Conservation (phyloP, 805 yeast species). For the Teunomyces panamensis region DNA sequence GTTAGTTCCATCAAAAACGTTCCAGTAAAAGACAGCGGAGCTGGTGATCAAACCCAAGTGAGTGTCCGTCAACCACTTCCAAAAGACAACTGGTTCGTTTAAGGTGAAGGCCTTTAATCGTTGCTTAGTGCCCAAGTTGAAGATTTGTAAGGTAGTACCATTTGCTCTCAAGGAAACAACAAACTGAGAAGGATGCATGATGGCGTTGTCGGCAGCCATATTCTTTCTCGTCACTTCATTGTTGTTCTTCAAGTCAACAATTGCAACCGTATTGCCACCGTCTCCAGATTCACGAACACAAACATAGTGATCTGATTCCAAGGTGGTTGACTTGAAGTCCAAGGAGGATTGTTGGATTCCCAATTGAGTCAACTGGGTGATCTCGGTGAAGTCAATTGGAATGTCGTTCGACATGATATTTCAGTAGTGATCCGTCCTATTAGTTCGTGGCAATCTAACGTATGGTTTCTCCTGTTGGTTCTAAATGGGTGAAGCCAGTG, state of each 20-base stretch:
- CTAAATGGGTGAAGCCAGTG: not conserved
- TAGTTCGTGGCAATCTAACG: not conserved
- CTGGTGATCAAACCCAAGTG: constrained; percentile 84
- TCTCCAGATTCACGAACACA: constrained; percentile 70
- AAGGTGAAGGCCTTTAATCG: constrained; percentile 84
- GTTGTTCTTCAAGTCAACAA: constrained; percentile 77
- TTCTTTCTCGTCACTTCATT: constrained; percentile 82
- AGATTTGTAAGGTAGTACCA: constrained; percentile 93
- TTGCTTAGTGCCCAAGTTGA: constrained; percentile 82
- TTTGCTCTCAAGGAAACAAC: constrained; percentile 93
- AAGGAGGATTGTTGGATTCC: constrained; percentile 84
- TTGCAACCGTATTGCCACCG: constrained; percentile 84
- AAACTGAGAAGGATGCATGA: constrained; percentile 88
- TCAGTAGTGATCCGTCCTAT: constrained; percentile 1
- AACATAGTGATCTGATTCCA: constrained; percentile 89
- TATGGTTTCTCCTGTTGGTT: constrained; percentile 1
- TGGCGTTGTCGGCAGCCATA: constrained; percentile 97
- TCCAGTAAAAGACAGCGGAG: constrained; percentile 72
- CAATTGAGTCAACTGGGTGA: constrained; percentile 79
- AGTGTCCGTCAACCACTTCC: constrained; percentile 86
- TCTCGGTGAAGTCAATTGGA: constrained; percentile 96
- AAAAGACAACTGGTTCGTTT: constrained; percentile 85
- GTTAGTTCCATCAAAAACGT: constrained; percentile 74
- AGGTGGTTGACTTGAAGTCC: constrained; percentile 90
- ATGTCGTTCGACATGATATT: constrained; percentile 47